Conservation (phyloP, 768 basidiomycete species). For the Collybiopsis luxurians region DNA sequence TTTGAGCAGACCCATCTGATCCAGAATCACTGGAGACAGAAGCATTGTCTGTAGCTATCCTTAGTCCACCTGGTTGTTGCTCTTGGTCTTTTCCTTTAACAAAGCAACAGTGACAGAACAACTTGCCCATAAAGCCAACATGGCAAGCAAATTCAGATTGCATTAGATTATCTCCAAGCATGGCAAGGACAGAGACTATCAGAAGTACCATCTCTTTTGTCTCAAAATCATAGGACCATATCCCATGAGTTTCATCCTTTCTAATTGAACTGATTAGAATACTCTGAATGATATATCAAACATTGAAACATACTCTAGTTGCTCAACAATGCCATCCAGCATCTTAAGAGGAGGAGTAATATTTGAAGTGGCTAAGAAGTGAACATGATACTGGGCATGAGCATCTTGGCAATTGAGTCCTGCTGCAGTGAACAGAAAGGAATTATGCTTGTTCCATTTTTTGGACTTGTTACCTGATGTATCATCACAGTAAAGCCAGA, state of each 20-base stretch:
- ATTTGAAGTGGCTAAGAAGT: constrained; percentile 22
- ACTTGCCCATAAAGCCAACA: constrained; percentile 18
- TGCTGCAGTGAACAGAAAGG: constrained; percentile 21
- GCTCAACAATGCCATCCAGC: constrained; percentile 17
- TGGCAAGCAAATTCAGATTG: constrained; percentile 25
- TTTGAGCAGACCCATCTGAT: too few relatives aligned
- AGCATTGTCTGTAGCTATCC: too few relatives aligned
- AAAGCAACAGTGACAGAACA: constrained; percentile 20
- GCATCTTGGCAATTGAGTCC: constrained; percentile 13
- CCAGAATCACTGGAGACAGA: too few relatives aligned
- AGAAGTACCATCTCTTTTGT: constrained; percentile 15
- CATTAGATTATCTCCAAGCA: constrained; percentile 22
- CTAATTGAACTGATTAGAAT: neutral
- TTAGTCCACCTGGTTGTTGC: too few relatives aligned
- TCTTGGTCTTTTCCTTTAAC: constrained; percentile 5
- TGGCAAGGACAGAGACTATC: constrained; percentile 13
- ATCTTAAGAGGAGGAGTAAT: constrained; percentile 20
- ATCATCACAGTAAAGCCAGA: constrained; percentile 23
- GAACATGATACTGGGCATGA: constrained; percentile 12
- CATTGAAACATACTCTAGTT: constrained; percentile 14
- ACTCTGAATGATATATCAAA: neutral
- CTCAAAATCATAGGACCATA: constrained; percentile 16
- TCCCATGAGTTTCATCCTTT: constrained; percentile 13
- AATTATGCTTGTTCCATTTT: constrained; percentile 27
- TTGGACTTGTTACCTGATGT: constrained; percentile 25